phyloP scores from a whole-genome alignment of 1,284 basidiomycete species.

The Ustilago hordei region DNA sequence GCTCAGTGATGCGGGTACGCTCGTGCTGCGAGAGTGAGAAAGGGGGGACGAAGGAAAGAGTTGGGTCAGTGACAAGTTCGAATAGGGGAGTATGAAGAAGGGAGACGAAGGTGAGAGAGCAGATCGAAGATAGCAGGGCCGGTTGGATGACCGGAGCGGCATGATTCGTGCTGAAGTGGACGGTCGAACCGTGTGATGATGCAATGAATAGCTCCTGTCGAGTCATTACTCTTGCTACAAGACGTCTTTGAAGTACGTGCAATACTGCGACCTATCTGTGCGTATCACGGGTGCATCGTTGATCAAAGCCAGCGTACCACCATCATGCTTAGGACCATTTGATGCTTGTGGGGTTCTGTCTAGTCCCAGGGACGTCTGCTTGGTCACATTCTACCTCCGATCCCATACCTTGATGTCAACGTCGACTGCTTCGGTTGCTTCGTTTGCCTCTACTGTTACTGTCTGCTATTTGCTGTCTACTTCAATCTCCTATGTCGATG shows the following conservation, averaged over 20 bases:
- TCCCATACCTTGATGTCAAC: neutral
- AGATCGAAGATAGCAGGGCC: neutral
- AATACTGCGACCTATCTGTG: too few relatives aligned
- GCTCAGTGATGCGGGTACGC: constrained; percentile 64
- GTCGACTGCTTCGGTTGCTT: neutral
- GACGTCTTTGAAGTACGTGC: too few relatives aligned
- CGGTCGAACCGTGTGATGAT: too few relatives aligned
- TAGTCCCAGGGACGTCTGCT: neutral
- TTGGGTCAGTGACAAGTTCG: constrained; percentile 14
- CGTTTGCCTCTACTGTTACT: neutral
- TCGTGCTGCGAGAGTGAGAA: constrained; percentile 54
- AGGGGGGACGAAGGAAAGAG: neutral
- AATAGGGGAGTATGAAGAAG: neutral
- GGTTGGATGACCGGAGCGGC: too few relatives aligned
- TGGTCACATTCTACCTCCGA: neutral
- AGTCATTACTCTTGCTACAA: too few relatives aligned
- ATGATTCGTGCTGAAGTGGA: too few relatives aligned
- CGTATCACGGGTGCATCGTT: too few relatives aligned
- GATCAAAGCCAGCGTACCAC: too few relatives aligned
- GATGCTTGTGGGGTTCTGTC: neutral
- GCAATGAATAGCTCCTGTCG: too few relatives aligned
- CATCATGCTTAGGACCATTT: neutral
- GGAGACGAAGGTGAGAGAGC: neutral
- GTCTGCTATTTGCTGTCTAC: neutral
- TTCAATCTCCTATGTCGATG: neutral